These are phyloP conservation scores for Phytophthora pini DNA, from an alignment of 352 stramenopile genomes.

Conservation along the genomic window DNA sequence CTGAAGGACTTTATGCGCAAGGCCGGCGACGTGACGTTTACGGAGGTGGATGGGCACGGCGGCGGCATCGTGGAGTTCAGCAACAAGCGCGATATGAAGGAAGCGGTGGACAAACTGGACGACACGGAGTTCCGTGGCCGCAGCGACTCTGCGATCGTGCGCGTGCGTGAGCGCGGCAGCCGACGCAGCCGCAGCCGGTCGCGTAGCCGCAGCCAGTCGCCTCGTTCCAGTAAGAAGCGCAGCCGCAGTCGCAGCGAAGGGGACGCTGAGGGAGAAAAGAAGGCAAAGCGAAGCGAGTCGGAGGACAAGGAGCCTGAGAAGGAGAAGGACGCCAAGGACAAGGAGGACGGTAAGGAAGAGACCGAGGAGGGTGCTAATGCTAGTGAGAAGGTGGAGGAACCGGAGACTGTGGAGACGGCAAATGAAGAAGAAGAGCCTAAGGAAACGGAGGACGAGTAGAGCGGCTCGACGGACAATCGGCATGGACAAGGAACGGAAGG, in stretches of 20 bases:
- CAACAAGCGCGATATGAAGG: slow-evolving; percentile 77
- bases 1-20: slow-evolving; percentile 78
- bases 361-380: slow-evolving; percentile 17
- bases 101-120: slow-evolving; percentile 71
- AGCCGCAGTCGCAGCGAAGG: slow-evolving; percentile 48
- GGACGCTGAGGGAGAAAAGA: slow-evolving; percentile 35
- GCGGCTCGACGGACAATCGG: slow-evolving; percentile 14
- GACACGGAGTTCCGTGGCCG: slow-evolving; percentile 64
- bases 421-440: slow-evolving; percentile 24
- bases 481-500: slow-evolving; percentile 11
- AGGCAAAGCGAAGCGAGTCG: slow-evolving; percentile 46
- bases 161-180: slow-evolving; percentile 53
- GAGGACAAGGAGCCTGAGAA: slow-evolving; percentile 31
- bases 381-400: slow-evolving; percentile 18
- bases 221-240: slow-evolving; percentile 43
- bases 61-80: slow-evolving; percentile 71
- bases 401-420: slow-evolving; percentile 12
- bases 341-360: slow-evolving; percentile 25
- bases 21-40: slow-evolving; percentile 69
- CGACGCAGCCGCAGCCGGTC: slow-evolving; percentile 52
- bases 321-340: slow-evolving; percentile 8
- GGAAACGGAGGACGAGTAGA: slow-evolving; percentile 15
- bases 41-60: slow-evolving; percentile 74
- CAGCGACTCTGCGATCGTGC: slow-evolving; percentile 42
- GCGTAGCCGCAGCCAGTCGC: slow-evolving; percentile 46